Evolutionary conservation across 2,329 filamentous ascomycete species (phyloP).

Genomic region (Cercospora sojina): DNA sequence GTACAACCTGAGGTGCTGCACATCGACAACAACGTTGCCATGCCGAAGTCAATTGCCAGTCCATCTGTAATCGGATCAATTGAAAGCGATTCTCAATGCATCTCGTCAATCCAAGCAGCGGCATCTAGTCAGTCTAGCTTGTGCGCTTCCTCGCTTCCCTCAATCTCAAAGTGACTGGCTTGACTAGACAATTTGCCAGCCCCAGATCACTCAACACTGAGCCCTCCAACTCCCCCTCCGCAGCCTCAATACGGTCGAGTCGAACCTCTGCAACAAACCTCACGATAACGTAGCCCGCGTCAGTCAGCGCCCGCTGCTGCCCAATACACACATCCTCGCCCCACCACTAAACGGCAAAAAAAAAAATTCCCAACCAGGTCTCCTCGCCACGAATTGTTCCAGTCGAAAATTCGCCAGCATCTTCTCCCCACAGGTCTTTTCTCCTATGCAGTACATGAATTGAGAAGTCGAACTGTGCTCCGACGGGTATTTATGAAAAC

Average conservation of each 20-base stretch:
- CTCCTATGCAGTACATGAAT: background rate
- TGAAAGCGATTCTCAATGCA: background rate
- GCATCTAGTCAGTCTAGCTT: background rate
- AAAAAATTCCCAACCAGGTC: background rate
- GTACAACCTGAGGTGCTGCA: background rate
- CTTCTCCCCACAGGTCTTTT: background rate
- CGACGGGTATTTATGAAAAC: background rate
- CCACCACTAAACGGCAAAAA: background rate
- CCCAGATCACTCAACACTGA: background rate
- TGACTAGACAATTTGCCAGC: background rate
- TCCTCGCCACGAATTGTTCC: background rate
- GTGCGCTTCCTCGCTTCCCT: background rate
- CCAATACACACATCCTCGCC: background rate
- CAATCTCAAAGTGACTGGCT: background rate
- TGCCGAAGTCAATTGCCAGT: background rate
- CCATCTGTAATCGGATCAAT: background rate
- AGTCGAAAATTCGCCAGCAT: background rate
- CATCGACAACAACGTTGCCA: background rate
- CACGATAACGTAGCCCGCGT: background rate
- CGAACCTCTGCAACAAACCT: background rate
- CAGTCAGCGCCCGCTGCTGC: background rate
- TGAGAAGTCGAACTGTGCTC: background rate
- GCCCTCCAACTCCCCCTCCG: background rate
- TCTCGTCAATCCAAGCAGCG: background rate
- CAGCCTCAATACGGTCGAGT: background rate